Conservation (phyloP, 352 stramenopile species). For the Phytophthora crassamura region DNA sequence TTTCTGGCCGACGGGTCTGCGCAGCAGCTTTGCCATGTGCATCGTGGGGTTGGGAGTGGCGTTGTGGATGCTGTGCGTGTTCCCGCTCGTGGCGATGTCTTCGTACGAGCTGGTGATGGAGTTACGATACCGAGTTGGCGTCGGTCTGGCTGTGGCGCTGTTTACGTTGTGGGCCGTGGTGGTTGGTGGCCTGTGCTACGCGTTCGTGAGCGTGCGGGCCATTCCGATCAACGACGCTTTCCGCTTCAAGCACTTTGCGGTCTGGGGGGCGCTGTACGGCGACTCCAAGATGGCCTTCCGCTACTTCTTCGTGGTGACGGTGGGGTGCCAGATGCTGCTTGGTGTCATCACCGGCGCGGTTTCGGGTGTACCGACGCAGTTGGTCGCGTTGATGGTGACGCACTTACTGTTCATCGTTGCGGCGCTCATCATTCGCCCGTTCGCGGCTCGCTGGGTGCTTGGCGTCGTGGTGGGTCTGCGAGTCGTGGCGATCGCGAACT, state of each 20-base stretch:
- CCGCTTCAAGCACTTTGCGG: slow-evolving; percentile 52
- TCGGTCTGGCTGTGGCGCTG: slow-evolving; percentile 53
- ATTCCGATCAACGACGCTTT: slow-evolving; percentile 50
- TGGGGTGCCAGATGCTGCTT: slow-evolving; percentile 55
- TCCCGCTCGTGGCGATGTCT: slow-evolving; percentile 61
- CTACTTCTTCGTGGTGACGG: slow-evolving; percentile 68
- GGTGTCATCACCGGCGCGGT: slow-evolving; percentile 61
- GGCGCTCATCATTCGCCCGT: slow-evolving; percentile 61
- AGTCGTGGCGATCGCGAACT: slow-evolving; percentile 58
- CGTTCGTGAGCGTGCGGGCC: slow-evolving; percentile 49
- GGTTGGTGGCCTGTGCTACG: slow-evolving; percentile 46
- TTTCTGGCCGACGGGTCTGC: slow-evolving; percentile 30
- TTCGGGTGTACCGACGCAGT: slow-evolving; percentile 50
- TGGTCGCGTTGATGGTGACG: slow-evolving; percentile 58
- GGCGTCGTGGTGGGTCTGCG: slow-evolving; percentile 47
- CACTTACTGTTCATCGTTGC: slow-evolving; percentile 60
- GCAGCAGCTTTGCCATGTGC: slow-evolving; percentile 55
- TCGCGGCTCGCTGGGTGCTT: slow-evolving; percentile 43
- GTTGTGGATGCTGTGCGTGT: slow-evolving; percentile 62
- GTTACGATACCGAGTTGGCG: slow-evolving; percentile 54
- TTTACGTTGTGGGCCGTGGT: slow-evolving; percentile 56
- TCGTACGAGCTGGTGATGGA: slow-evolving; percentile 75
- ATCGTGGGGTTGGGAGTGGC: slow-evolving; percentile 57
- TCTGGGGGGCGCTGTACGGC: neutral
- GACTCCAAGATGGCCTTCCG: slow-evolving; percentile 47